Evolutionary conservation across 108 stramenopile genomes (phyloP).

Genomic region (Cylindrotheca fusiformis): DNA sequence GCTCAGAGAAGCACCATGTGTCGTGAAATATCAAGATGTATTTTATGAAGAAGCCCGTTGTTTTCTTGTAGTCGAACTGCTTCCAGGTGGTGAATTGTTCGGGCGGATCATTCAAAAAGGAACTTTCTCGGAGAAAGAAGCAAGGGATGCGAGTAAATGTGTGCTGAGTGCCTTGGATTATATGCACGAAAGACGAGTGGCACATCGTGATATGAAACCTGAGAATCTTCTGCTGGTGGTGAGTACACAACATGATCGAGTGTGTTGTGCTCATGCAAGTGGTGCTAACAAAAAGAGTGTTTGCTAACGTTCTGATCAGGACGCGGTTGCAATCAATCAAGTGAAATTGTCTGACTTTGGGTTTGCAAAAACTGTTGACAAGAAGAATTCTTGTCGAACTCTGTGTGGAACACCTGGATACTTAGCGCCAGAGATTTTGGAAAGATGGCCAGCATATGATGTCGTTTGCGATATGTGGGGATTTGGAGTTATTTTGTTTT

Average conservation of each 20-base stretch:
- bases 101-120: conserved; percentile 72
- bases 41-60: conserved; percentile 60
- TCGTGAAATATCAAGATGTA: conserved; percentile 73
- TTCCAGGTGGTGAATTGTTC: conserved; percentile 93
- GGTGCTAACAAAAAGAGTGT: conserved; percentile 7
- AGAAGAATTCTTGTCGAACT: conserved; percentile 40
- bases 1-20: conserved; percentile 37
- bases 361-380: conserved; percentile 66
- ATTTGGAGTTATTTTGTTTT: conserved; percentile 85
- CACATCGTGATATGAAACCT: conserved; percentile 91
- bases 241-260: conserved; percentile 52
- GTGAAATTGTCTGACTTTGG: conserved; percentile 96
- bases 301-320: conserved; percentile 19
- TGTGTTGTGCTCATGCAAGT: conserved; percentile 44
- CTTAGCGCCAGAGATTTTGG: conserved; percentile 59
- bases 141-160: conserved; percentile 61
- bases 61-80: conserved; percentile 81
- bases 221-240: conserved; percentile 78
- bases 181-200: conserved; percentile 73
- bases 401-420: conserved; percentile 71
- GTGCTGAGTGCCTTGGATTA: conserved; percentile 65
- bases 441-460: conserved; percentile 35
- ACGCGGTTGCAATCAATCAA: conserved; percentile 51
- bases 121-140: conserved; percentile 82
- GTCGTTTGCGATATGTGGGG: conserved; percentile 81